Evolutionary conservation across 2,329 filamentous ascomycete genomes (phyloP), one percentile per base, ranked within the genome.

Genomic region (Neospermospora avenae): DNA sequence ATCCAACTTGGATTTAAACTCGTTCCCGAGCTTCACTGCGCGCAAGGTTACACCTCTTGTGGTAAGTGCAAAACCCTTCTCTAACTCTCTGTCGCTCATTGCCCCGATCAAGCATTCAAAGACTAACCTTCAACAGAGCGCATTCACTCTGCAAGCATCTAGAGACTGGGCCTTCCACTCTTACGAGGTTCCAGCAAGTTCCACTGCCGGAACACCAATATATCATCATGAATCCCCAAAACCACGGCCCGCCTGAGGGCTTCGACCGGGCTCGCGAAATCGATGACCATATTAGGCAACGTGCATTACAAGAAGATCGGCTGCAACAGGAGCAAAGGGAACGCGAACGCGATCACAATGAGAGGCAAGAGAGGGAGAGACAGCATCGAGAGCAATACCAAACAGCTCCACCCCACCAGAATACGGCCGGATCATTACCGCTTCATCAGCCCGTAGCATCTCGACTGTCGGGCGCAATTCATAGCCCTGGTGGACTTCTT

Each of bases 381-480:
- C 80, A 83, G 65, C 78, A 83, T 61, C 80, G 84, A 72, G 86
- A 88, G 45, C 83, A 85, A 55, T 87, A 86, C 70, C 88, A 87
- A 68, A 82, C 84, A 20, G 72, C 74, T 54, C 84, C 89, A 62
- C 86, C 88, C 25, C 91, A 95, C 71, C 93, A 97, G 74, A 95
- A 89, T 76, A 93, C 90, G 71, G 87, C 90, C 41, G 91, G 89
- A 59, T 91, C 93, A 2, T 90, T 96, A 57, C 91, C 93, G 57
- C 88, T 98, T 69, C 93, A 98, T 75, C 93, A 98, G 74, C 93
- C 93, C 4, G 92, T 97, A 61, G 93, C 93, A 63, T 86, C 92
- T 72, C 81, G 93, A 75, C 80, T 91, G 64, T 77, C 88, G 59
- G 89, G 87, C 65, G 89, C 91, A 55, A 96, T 97, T 59, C 93